These are phyloP conservation scores for Pyrenophora graminea DNA, from an alignment of 2,329 filamentous ascomycete genomes.

Conservation along the genomic window DNA sequence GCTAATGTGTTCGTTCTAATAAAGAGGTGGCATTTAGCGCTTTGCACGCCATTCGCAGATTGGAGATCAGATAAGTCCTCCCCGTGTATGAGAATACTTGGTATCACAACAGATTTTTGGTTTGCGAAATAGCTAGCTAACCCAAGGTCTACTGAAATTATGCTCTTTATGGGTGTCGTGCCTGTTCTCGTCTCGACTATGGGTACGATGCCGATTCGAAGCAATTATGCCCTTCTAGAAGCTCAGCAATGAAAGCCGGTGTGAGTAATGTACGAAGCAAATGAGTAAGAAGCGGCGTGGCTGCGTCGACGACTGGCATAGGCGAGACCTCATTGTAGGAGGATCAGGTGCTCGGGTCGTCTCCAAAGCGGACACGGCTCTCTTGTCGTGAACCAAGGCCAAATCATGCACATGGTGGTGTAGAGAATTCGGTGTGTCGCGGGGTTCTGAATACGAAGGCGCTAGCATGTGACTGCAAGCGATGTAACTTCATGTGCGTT, in stretches of 20 bases:
- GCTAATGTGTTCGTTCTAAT: too few relatives aligned
- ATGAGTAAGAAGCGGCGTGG: slow-evolving; percentile 2
- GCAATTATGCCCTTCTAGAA: not conserved
- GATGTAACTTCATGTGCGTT: not conserved
- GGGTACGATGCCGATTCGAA: not conserved
- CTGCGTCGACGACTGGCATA: slow-evolving; percentile 1
- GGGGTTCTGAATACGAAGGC: not conserved
- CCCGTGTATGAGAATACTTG: too few relatives aligned
- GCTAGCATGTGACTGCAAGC: not conserved
- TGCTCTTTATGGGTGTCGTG: too few relatives aligned
- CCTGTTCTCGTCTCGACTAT: too few relatives aligned
- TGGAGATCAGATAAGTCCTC: too few relatives aligned
- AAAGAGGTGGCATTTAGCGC: too few relatives aligned
- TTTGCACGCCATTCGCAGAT: too few relatives aligned
- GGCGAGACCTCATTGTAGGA: slow-evolving; percentile 3
- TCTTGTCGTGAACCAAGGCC: not conserved
- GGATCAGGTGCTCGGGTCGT: slow-evolving; percentile 3
- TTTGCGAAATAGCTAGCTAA: too few relatives aligned
- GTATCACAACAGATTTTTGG: too few relatives aligned
- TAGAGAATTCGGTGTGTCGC: not conserved
- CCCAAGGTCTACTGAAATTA: too few relatives aligned
- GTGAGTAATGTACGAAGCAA: not conserved
- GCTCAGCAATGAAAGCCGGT: not conserved
- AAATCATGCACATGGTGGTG: not conserved
- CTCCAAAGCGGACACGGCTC: not conserved